phyloP scores from a whole-genome alignment of 179 eudicot species.

The Sideroxylon spinosum region DNA sequence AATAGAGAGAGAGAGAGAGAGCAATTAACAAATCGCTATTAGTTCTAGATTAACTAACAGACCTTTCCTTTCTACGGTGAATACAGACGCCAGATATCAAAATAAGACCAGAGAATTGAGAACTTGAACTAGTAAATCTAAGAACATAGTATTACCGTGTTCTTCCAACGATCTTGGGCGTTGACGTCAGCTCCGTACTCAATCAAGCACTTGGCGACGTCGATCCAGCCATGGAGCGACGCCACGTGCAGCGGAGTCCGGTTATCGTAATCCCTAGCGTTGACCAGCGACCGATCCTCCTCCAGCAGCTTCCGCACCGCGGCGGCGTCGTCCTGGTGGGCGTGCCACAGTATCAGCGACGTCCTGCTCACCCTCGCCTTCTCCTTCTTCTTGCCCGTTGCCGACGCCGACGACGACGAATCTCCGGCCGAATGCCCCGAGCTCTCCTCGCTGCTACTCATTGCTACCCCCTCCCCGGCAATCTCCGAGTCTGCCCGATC shows the following conservation, averaged over 20 bases:
- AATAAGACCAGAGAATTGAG: neutral
- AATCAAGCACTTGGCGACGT: constrained; percentile 71
- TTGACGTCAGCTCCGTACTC: constrained; percentile 86
- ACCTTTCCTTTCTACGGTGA: neutral
- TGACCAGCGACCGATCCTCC: constrained; percentile 68
- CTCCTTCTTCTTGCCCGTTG: constrained; percentile 57
- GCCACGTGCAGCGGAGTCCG: constrained; percentile 96
- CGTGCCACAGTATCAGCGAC: constrained; percentile 89
- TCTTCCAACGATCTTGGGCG: constrained; percentile 94
- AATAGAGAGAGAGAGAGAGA: no score
- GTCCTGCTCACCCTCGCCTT: constrained; percentile 82
- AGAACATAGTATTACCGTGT: constrained; percentile 39
- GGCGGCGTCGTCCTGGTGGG: constrained; percentile 79
- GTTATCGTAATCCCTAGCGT: constrained; percentile 81
- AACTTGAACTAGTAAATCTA: neutral
- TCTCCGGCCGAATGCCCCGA: constrained; percentile 7
- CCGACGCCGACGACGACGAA: neutral
- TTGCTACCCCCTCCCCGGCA: neutral
- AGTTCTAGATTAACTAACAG: neutral
- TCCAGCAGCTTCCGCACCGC: constrained; percentile 80
- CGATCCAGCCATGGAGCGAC: constrained; percentile 86
- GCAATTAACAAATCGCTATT: neutral
- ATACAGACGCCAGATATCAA: neutral
- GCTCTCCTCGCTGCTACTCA: constrained; percentile 15
- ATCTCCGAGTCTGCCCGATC: neutral